Base-by-base conservation (phyloP, 2,329 filamentous ascomycete genomes). In the Rugonectria rugulosa region DNA sequence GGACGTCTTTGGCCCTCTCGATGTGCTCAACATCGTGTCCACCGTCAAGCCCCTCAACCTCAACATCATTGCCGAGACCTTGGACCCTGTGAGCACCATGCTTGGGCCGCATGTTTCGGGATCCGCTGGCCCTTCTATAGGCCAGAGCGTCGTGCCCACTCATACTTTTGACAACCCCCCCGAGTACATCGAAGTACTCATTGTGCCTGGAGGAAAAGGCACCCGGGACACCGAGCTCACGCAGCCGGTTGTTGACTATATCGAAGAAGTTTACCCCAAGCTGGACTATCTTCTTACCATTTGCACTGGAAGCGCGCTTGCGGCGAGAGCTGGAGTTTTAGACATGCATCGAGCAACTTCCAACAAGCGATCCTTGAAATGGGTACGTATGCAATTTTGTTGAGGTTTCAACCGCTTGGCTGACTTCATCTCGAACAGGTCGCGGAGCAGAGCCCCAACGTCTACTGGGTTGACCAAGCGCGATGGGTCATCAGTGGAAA, bases 401-500 rank as follows among this genome's bases (percentile, higher is more conserved):
- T 23, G 5, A 8, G n/a, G 46, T 5, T 11, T 11, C n/a, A 4
- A 23, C 2, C 6, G n/a, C 2, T 14, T 5, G 5, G 8, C 49
- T 67, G n/a, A 59, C 10, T 7, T 8, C 17, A 5, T 6, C 7
- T 7, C 6, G 3, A 3, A 3, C 3, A 73, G 72, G 70, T 79
- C 2, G 74, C 70, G 7, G 64, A 71, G 0, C 66, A 75, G 14
- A 74, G 80, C 0, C 72, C 76, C 0, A 71, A 76, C 0, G 79
- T 84, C 1, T 69, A 79, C 0, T 89, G 86, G 86, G 71, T 83
- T 14, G 68, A 74, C 0, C 73, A 76, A 37, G 86, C 86, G 8
- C 75, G 86, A 40, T 88, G 85, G 86, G 81, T 86, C 0, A 73
- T 72, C 0, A 83, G 87, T 66, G 84, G 81, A 2, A 84, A 87